Evolutionary conservation across 2,329 filamentous ascomycete species (phyloP), one percentile per base, ranked within the genome.

Genomic region (Beauveria sp.): DNA sequence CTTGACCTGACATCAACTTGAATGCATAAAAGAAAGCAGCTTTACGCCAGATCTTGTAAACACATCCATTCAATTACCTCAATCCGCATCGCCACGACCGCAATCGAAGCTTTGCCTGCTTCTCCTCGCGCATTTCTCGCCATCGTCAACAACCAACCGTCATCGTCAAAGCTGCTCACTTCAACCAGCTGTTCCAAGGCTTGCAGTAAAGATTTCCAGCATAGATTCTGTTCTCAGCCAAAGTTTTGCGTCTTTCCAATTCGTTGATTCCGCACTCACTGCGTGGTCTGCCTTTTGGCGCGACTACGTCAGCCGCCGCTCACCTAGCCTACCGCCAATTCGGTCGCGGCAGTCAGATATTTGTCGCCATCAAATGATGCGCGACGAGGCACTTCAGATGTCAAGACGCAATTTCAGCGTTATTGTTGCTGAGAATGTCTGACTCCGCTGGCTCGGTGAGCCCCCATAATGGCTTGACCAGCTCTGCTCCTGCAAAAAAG

Each of bases 371-470:
- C 58, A 47, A 26, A 42, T 54, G 30, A 34, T 55, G 20, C 24
- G 51, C 24, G n/a, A 61, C 55, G 51, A 24, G 28, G 18, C 26
- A 22, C 42, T 54, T n/a, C 28, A 38, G 10, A 54, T 54, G 49
- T 53, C 18, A 14, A 46, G 49, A 28, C 34, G 45, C 26, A 20
- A 38, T 47, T 7, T 14, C 20, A 54, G 50, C 52, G 46, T 69
- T 67, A 12, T 71, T 75, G 18, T 73, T 68, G 24, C 76, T 78
- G 49, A 72, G 69, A 16, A 76, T 77, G 61, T 79, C 72, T 20
- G 76, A 78, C 63, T 82, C 81, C 5, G 82, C 80, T 40, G 81
- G 80, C 66, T 81, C 79, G 2, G 80, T 83, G 34, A 80, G 81
- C 1, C 80, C 81, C 3, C 75, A 76, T 5, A 79, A 80, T 61